Percentiles rank a stretch among this genome's conserved stretches.
These are phyloP conservation scores for Ceratocystis ficicola DNA, from an alignment of 2,329 filamentous ascomycete genomes.

Conservation along the genomic window DNA sequence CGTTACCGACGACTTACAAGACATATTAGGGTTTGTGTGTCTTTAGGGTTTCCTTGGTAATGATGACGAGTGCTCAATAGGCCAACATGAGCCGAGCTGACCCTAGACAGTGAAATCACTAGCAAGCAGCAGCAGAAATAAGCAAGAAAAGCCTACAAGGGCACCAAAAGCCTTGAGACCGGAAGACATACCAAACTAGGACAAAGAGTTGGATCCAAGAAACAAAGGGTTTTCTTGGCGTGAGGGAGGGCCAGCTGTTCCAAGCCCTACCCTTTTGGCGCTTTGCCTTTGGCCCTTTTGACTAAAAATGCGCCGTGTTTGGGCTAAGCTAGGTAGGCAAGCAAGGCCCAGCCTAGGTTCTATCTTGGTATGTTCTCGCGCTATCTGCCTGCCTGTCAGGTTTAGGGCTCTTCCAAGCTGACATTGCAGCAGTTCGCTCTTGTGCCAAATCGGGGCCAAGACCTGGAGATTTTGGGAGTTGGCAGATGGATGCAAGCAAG, in stretches of 20 bases:
- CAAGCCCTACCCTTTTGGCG: neutral
- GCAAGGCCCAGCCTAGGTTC: no score
- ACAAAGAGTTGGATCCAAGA: conserved; percentile 7
- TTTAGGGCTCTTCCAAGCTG: no score
- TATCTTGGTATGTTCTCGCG: no score
- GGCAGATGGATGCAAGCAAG: neutral
- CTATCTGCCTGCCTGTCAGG: no score
- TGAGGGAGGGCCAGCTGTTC: conserved; percentile 4
- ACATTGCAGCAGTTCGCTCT: no score
- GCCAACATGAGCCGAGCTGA: neutral
- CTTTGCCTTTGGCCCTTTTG: no score
- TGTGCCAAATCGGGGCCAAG: no score
- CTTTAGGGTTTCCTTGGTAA: neutral
- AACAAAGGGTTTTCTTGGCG: neutral
- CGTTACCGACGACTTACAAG: neutral
- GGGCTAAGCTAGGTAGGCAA: no score
- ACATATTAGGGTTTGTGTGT: neutral
- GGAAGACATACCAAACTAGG: conserved; percentile 2
- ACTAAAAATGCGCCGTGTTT: no score
- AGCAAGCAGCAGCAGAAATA: neutral
- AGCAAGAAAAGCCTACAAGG: neutral
- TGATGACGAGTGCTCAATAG: neutral
- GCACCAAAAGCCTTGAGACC: conserved; percentile 2
- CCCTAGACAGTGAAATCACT: neutral
- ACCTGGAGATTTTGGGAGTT: no score